A percentile compares a stretch with the other conserved stretches of the same genome.
These are phyloP conservation scores for Nemania sp. DNA, from an alignment of 2,329 filamentous ascomycete genomes.

Conservation along the genomic window DNA sequence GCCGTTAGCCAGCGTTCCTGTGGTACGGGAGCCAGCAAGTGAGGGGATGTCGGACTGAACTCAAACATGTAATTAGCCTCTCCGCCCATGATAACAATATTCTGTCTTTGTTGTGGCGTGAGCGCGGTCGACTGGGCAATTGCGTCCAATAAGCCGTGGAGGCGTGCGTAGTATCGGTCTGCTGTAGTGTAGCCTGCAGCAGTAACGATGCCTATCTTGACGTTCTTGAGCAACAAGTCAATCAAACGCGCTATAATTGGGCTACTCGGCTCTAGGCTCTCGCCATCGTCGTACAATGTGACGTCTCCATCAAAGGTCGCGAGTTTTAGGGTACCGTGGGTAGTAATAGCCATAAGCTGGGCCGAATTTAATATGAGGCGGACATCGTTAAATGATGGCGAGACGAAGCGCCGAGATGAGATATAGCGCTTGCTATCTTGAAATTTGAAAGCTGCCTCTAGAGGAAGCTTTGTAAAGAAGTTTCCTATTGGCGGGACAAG, in stretches of 20 bases:
- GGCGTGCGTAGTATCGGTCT: constrained; percentile 84
- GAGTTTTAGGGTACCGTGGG: constrained; percentile 78
- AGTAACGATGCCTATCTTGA: constrained; percentile 94
- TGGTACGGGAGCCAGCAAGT: constrained; percentile 76
- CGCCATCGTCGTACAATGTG: constrained; percentile 92
- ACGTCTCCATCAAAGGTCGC: constrained; percentile 98
- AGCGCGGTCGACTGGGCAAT: constrained; percentile 71
- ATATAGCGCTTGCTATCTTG: constrained; percentile 90
- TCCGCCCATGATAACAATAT: constrained; percentile 91
- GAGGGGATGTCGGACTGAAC: constrained; percentile 72
- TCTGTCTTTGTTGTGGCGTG: constrained; percentile 75
- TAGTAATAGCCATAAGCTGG: constrained; percentile 90
- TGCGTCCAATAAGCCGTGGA: constrained; percentile 87
- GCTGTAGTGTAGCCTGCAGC: constrained; percentile 94
- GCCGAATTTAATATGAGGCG: constrained; percentile 93
- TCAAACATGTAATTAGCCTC: constrained; percentile 96
- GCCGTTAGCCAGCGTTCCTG: constrained; percentile 78
- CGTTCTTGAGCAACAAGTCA: constrained; percentile 79
- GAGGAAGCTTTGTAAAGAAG: constrained; percentile 89
- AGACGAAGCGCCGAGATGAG: constrained; percentile 90
- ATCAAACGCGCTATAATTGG: constrained; percentile 78
- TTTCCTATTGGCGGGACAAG: constrained; percentile 91
- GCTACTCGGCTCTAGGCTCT: constrained; percentile 79
- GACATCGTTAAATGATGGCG: constrained; percentile 97
- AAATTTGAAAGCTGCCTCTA: constrained; percentile 91